Evolutionary conservation across 495 filamentous ascomycete genomes (phyloP), one percentile per base, ranked within the genome.

Genomic region (Hyaloscypha finlandica): DNA sequence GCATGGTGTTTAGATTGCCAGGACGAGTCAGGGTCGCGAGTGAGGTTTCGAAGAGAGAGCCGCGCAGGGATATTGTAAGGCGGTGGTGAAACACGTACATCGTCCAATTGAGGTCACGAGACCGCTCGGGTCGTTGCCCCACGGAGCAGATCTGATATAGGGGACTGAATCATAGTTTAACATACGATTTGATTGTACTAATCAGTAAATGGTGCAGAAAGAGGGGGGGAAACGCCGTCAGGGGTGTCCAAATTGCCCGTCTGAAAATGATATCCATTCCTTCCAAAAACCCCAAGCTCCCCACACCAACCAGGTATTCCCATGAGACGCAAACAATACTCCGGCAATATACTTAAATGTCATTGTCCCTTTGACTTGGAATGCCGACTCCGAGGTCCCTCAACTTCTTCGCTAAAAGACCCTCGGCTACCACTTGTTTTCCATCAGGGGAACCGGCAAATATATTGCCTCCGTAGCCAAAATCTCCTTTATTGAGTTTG

Each of bases 401-500:
- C 42, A 88, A 74, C 67, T 81, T 78, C 70, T 80, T 83, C 37
- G 86, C 85, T 35, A 88, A 77, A 31, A 88, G 72, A 58, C 86
- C 81, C 69, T 86, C 84, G 19, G 83, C 79, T 14, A 70, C 71
- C 5, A 22, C 62, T 64, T 85, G 82, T 16, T 78, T 71, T n/a
- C 77, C 74, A 61, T 68, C 70, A 20, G 74, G 68, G 39, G 63
- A 70, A 12, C 77, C 66, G 5, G 73, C 66, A 70, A 84, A 88
- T 12, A 82, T 79, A 68, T 88, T 84, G 11, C 87, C 89, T 6
- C 84, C 87, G 67, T 92, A 93, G 25, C 88, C 89, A 16, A 78
- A 75, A 72, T 91, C 88, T 19, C 85, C 88, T 71, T 83, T 90
- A 72, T 71, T 88, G 45, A 90, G 85, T 72, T 92, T 92, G 67